These are phyloP conservation scores for Solanum piurae DNA, from an alignment of 257 asterid genomes.

Conservation along the genomic window DNA sequence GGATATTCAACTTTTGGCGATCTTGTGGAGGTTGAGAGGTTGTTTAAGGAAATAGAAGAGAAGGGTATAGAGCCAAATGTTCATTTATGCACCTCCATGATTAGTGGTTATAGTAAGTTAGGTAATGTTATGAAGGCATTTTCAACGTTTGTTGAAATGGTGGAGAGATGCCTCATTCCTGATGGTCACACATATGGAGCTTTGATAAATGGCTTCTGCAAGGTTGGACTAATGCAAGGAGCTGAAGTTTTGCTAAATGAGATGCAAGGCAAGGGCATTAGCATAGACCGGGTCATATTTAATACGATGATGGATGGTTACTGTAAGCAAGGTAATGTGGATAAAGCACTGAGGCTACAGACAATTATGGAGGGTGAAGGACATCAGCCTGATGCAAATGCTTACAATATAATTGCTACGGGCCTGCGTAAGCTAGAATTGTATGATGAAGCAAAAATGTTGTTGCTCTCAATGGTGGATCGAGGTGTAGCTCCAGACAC, in stretches of 20 bases:
- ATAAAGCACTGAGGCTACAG: constrained; percentile 46
- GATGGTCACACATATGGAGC: constrained; percentile 57
- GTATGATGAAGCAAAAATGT: constrained; percentile 49
- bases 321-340: constrained; percentile 63
- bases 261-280: constrained; percentile 65
- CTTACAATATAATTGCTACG: constrained; percentile 46
- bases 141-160: constrained; percentile 48
- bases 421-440: constrained; percentile 45
- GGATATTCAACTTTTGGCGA: constrained; percentile 19
- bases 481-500: constrained; percentile 37
- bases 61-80: constrained; percentile 43
- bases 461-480: constrained; percentile 51
- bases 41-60: constrained; percentile 52
- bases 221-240: constrained; percentile 51
- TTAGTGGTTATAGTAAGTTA: constrained; percentile 32
- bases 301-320: constrained; percentile 76
- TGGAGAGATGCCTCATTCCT: constrained; percentile 47
- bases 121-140: constrained; percentile 50
- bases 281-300: constrained; percentile 43
- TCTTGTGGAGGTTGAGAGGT: constrained; percentile 39
- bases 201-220: constrained; percentile 61
- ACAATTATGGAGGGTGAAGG: constrained; percentile 64
- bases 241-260: constrained; percentile 47
- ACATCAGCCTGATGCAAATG: constrained; percentile 49
- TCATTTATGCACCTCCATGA: constrained; percentile 47